These are phyloP conservation scores for Colletotrichum navitas DNA, from an alignment of 2,329 filamentous ascomycete genomes.

Conservation along the genomic window DNA sequence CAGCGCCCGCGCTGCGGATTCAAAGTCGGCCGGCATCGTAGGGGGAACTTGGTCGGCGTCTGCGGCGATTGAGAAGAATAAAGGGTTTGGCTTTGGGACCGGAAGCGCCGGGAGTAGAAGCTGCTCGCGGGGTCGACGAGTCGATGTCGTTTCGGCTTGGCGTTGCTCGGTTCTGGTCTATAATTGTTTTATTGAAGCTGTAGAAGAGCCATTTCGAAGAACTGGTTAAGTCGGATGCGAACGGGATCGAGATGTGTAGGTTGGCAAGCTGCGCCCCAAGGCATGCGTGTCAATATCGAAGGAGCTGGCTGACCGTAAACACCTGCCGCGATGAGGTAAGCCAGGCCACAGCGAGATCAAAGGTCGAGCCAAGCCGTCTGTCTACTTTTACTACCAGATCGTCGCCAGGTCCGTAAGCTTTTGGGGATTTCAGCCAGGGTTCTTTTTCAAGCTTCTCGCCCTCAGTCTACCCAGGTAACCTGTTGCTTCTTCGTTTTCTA, in stretches of 20 bases:
- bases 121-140: conserved; percentile 27
- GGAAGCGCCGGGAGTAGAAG: conserved; percentile 30
- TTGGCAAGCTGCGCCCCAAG: conserved; percentile 14
- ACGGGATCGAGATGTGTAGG: not conserved
- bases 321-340: conserved; percentile 40
- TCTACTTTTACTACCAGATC: conserved; percentile 14
- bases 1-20: conserved; percentile 63
- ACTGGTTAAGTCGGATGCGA: not conserved
- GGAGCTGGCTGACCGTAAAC: conserved; percentile 30
- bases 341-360: conserved; percentile 27
- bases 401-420: conserved; percentile 22
- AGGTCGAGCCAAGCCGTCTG: conserved; percentile 23
- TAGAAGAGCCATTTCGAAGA: conserved; percentile 27
- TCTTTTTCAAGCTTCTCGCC: not conserved
- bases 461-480: not conserved
- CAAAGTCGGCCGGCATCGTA: conserved; percentile 65
- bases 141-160: not conserved
- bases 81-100: conserved; percentile 1
- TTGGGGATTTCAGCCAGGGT: not conserved
- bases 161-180: not conserved
- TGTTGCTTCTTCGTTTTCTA: not conserved
- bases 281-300: conserved; percentile 18
- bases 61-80: not conserved
- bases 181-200: conserved; percentile 12
- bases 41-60: not conserved